phyloP scores from a whole-genome alignment of 305 asterid genomes.

The Fraxinus platypoda region DNA sequence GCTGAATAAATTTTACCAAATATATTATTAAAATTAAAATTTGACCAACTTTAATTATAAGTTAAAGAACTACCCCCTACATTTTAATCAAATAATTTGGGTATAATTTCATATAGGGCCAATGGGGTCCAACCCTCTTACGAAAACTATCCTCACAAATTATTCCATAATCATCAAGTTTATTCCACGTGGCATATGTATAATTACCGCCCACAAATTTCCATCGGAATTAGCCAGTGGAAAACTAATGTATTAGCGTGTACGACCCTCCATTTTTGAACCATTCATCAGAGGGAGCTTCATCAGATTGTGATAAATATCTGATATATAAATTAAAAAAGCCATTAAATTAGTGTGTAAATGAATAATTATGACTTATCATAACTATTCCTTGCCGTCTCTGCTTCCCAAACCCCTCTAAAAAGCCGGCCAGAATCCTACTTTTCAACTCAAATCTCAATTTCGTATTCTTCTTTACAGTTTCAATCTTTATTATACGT shows the following conservation, averaged over 20 bases:
- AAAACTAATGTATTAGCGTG: not conserved
- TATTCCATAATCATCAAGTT: not conserved
- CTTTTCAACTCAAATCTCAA: conserved; percentile 22
- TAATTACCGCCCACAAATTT: conserved; percentile 18
- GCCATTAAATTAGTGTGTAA: conserved; percentile 5
- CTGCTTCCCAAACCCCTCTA: conserved; percentile 26
- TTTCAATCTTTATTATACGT: not conserved
- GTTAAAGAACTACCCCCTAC: no score
- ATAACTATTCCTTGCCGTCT: conserved; percentile 33
- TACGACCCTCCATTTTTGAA: conserved; percentile 10
- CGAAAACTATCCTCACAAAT: not conserved
- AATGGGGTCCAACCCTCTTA: not conserved
- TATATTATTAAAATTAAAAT: not conserved
- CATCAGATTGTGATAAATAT: conserved; percentile 14
- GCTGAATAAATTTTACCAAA: no score
- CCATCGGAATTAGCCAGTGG: not conserved
- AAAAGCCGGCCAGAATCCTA: conserved; percentile 26
- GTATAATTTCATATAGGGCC: not conserved
- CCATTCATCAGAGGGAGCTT: conserved; percentile 19
- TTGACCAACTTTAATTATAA: not conserved
- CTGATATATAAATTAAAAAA: conserved; percentile 17
- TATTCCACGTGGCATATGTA: conserved; percentile 13
- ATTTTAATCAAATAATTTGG: not conserved
- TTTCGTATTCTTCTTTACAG: conserved; percentile 3
- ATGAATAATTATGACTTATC: conserved; percentile 27